Evolutionary conservation across 2,329 filamentous ascomycete species (phyloP).

Genomic region (Emergomyces pasteurianus): DNA sequence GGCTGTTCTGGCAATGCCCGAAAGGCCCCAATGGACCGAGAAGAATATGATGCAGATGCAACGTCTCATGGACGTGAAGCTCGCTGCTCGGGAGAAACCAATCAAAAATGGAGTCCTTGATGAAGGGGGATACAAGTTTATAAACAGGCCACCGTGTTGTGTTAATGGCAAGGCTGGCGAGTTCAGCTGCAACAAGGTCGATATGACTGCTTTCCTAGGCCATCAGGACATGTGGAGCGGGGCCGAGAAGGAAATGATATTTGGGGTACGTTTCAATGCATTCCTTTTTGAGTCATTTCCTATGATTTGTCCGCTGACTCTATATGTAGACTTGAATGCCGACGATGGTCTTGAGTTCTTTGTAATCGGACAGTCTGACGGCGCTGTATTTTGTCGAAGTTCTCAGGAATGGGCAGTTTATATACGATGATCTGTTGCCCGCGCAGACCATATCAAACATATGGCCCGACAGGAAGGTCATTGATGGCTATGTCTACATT

Average conservation of each 20-base stretch:
- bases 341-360: slow-evolving; percentile 39
- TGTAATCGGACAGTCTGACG: slow-evolving; percentile 39
- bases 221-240: slow-evolving; percentile 28
- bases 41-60: slow-evolving; percentile 8
- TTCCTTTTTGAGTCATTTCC: not conserved
- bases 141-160: slow-evolving; percentile 12
- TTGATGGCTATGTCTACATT: slow-evolving; percentile 31
- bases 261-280: slow-evolving; percentile 17
- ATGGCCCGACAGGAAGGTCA: slow-evolving; percentile 28
- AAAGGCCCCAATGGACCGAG: not conserved
- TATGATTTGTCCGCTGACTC: not conserved
- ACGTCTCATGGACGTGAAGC: slow-evolving; percentile 13
- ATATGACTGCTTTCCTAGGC: slow-evolving; percentile 28
- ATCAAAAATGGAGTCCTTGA: slow-evolving; percentile 6
- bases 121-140: slow-evolving; percentile 4
- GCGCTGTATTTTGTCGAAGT: slow-evolving; percentile 42
- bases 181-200: slow-evolving; percentile 28
- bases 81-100: slow-evolving; percentile 5
- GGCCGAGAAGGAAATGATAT: slow-evolving; percentile 30
- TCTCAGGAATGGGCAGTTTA: slow-evolving; percentile 31
- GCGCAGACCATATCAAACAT: slow-evolving; percentile 26
- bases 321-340: slow-evolving; percentile 34
- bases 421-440: slow-evolving; percentile 37
- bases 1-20: slow-evolving; percentile 6
- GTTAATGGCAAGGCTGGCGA: slow-evolving; percentile 24